Base-by-base conservation (phyloP, 2,329 filamentous ascomycete genomes). In the Akanthomyces muscarius region DNA sequence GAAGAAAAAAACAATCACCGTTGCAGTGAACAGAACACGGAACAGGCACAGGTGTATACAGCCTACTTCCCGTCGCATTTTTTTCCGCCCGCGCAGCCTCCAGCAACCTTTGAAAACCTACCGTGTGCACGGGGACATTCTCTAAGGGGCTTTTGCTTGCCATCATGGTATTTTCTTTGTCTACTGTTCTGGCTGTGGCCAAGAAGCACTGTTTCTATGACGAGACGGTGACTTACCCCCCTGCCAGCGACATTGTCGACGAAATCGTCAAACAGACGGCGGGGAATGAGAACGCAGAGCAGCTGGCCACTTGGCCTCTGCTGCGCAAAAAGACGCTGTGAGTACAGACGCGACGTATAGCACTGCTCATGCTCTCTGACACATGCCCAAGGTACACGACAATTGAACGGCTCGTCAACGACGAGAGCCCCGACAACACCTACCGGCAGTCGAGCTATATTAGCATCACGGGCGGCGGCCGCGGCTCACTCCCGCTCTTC, bases 401-500 rank as follows among this genome's bases (percentile, higher is more conserved):
- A 0, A 72, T 78, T 23, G 65, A 74, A 16, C 69, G 76, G 16
- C 73, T 80, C 1, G 69, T 73, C 5, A 55, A 69, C 3, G 78
- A 80, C 60, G 66, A 65, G 0, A 68, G 63, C 30, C 67, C 71
- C 0, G 25, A 69, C 1, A 80, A 79, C 64, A 72, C 67, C 0
- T 80, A 76, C 61, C 76, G 78, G 0, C 69, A 68, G 3, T 71
- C 70, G 25, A 66, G 71, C 3, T 81, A 80, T 57, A 70, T 74
- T 0, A 78, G 76, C 47, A 69, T 70, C 0, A 80, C 78, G 0
- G 78, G 79, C 0, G 79, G 79, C 0, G 76, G 75, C 0, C 70
- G 65, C 0, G 71, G 71, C 0, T 70, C 70, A 0, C 67, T 68
- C 0, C 71, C 74, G 0, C 63, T 81, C 63, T 70, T 80, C 44